Conservation (phyloP, 768 basidiomycete genomes). For the Lactifluus pinguis region DNA sequence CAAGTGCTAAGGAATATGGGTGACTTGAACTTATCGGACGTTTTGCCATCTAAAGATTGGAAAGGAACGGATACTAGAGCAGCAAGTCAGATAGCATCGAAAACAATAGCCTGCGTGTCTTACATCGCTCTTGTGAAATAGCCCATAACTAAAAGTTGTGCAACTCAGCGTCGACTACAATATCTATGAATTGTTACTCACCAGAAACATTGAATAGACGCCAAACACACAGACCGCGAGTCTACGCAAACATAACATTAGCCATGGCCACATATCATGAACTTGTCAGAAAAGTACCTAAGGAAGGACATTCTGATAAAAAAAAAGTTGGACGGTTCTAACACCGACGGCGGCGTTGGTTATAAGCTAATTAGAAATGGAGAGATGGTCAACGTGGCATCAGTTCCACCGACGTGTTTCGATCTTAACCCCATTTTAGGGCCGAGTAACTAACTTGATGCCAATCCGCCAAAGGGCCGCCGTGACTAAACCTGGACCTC, state of each 20-base stretch:
- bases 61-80: slow-evolving; percentile 78
- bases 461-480: too few relatives aligned
- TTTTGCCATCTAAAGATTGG: slow-evolving; percentile 51
- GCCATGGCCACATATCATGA: background rate
- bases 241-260: background rate
- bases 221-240: slow-evolving; percentile 19
- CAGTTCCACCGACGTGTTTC: background rate
- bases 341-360: background rate
- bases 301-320: slow-evolving; percentile 10
- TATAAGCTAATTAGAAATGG: background rate
- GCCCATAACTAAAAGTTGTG: slow-evolving; percentile 64
- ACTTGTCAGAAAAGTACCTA: background rate
- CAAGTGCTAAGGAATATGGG: slow-evolving; percentile 78
- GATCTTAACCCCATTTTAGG: slow-evolving; percentile 9
- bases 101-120: slow-evolving; percentile 20
- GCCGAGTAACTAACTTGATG: too few relatives aligned
- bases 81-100: background rate
- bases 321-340: background rate
- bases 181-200: background rate
- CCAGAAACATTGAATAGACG: slow-evolving; percentile 20
- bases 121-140: slow-evolving; percentile 89
- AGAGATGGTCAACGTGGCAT: slow-evolving; percentile 1
- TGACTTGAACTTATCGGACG: slow-evolving; percentile 71
- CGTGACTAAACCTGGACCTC: background rate
- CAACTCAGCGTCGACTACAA: background rate